Conservation (phyloP, 108 stramenopile species). For the Cyclotella choctawhatcheeana region DNA sequence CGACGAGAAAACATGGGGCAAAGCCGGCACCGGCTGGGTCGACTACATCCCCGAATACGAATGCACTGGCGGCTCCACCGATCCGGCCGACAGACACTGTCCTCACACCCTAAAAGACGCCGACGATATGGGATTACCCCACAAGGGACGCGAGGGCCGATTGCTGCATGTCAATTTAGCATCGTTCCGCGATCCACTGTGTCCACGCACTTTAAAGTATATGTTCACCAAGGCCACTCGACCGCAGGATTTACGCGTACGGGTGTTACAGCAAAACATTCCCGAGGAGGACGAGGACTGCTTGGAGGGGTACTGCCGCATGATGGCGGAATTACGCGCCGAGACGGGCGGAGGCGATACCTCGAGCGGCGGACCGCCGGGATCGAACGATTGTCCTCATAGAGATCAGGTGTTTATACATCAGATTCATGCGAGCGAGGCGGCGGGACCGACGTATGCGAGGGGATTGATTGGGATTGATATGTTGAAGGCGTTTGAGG, state of each 20-base stretch:
- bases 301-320: conserved; percentile 56
- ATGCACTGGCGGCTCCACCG: conserved; percentile 49
- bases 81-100: conserved; percentile 33
- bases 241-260: conserved; percentile 60
- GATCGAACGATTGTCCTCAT: conserved; percentile 52
- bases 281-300: conserved; percentile 49
- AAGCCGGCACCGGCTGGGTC: conserved; percentile 40
- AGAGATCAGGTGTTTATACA: conserved; percentile 51
- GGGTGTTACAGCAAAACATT: conserved; percentile 73
- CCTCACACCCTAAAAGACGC: conserved; percentile 14
- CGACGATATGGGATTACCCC: conserved; percentile 17
- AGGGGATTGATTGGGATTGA: conserved; percentile 49
- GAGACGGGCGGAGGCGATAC: conserved; percentile 37
- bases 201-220: conserved; percentile 74
- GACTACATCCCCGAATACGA: conserved; percentile 53
- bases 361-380: conserved; percentile 46
- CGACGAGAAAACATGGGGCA: conserved; percentile 36
- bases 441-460: conserved; percentile 59
- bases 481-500: conserved; percentile 28
- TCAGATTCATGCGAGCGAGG: conserved; percentile 39
- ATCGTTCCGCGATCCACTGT: conserved; percentile 69
- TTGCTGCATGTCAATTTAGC: conserved; percentile 52
- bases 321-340: conserved; percentile 52
- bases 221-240: conserved; percentile 60
- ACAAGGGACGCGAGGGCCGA: conserved; percentile 41